Conservation (phyloP, 768 basidiomycete species). For the Guyanaporus albipodus region DNA sequence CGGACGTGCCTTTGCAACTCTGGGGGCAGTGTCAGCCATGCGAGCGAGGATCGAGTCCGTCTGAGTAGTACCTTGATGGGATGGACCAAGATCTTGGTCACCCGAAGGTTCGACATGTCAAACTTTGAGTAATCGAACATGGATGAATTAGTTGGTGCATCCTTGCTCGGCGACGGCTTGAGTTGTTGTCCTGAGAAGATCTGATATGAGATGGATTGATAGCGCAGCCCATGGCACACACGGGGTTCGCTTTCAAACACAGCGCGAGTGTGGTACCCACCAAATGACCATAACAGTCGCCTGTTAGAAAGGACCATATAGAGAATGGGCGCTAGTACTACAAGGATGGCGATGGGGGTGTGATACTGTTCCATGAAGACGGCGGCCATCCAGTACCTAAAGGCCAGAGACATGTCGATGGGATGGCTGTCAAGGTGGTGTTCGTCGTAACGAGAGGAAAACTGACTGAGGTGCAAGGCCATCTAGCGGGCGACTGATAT, state of each 20-base stretch:
- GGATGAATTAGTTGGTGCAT: not conserved
- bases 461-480: too few species aligned
- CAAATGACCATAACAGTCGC: not conserved
- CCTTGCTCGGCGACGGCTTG: not conserved
- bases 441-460: too few species aligned
- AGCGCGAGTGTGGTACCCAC: constrained; percentile 10
- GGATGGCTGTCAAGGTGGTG: too few species aligned
- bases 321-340: constrained; percentile 12
- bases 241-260: not conserved
- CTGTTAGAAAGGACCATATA: constrained; percentile 14
- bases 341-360: constrained; percentile 1
- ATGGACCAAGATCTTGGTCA: constrained; percentile 59
- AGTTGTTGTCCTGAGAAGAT: constrained; percentile 13
- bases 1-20: constrained; percentile 71
- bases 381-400: not conserved
- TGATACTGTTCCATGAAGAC: constrained; percentile 3
- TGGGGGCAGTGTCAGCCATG: constrained; percentile 23
- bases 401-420: too few species aligned
- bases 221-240: not conserved
- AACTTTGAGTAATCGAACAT: constrained; percentile 17
- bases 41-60: not conserved
- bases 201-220: constrained; percentile 10
- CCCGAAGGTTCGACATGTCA: constrained; percentile 35
- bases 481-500: too few species aligned
- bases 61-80: constrained; percentile 53